These are phyloP conservation scores for Eutypa lata DNA, from an alignment of 2,329 filamentous ascomycete species.

Conservation along the genomic window DNA sequence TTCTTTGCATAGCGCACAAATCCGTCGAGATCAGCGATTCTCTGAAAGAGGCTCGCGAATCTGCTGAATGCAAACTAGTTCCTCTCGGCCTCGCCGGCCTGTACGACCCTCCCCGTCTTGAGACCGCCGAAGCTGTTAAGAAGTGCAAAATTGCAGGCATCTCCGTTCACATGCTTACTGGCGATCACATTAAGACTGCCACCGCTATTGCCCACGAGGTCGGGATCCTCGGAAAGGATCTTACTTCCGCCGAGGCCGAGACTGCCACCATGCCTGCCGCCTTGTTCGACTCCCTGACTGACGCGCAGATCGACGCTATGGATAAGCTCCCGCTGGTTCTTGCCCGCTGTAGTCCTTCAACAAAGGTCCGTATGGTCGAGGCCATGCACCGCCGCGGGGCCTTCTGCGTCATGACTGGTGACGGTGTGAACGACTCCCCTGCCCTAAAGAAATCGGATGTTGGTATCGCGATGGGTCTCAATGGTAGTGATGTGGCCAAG, in stretches of 20 bases:
- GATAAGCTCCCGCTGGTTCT: conserved; percentile 63
- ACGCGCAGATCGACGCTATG: conserved; percentile 61
- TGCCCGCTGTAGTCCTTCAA: conserved; percentile 66
- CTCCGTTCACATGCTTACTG: conserved; percentile 67
- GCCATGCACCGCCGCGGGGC: conserved; percentile 66
- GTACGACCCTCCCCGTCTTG: conserved; percentile 68
- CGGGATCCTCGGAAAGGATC: conserved; percentile 49
- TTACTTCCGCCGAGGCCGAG: conserved; percentile 33
- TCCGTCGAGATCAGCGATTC: conserved; percentile 33
- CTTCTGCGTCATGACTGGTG: conserved; percentile 73
- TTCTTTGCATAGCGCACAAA: conserved; percentile 63
- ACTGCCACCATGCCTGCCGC: conserved; percentile 58
- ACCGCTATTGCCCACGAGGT: conserved; percentile 64
- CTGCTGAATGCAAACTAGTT: conserved; percentile 54
- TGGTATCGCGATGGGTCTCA: conserved; percentile 71
- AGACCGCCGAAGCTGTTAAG: conserved; percentile 59
- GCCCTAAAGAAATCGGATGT: conserved; percentile 71
- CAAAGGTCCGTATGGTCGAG: conserved; percentile 74
- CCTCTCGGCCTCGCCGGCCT: conserved; percentile 71
- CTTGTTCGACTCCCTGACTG: conserved; percentile 60
- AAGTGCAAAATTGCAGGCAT: conserved; percentile 61
- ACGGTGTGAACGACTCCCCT: conserved; percentile 73
- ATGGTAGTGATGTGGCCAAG: conserved; percentile 71
- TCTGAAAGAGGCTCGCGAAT: conserved; percentile 45
- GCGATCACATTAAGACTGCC: conserved; percentile 66